Evolutionary conservation across 805 yeast species (phyloP), one percentile per base, ranked within the genome.

Genomic region (Candida gorgasii): DNA sequence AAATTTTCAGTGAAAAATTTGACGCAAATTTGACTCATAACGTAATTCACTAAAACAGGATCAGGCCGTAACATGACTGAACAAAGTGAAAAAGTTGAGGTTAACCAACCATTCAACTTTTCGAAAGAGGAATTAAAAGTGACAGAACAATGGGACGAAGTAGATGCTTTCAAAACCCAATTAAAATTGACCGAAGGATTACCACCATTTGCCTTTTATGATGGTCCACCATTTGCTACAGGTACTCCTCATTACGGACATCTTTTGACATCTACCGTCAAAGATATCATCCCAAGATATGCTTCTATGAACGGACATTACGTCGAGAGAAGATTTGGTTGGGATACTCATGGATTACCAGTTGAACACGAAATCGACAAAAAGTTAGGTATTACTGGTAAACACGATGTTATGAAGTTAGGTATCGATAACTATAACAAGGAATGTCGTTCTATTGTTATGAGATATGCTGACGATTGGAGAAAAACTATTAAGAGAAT

Each of bases 161-260:
- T 89, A 55, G 85, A 89, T 63, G 99, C 99, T n/a, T 93, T 93
- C 74, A 89, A 88, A 50, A 83, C 86, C 33, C 81, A 95, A 22
- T 64, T 89, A 51, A 82, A 90, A 61, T 73, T 89, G 53, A 86
- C 95, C 34, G 77, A 92, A 62, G 98, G 80, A 43, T 79, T 81
- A 52, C 93, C 95, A 26, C 85, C 83, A 45, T 93, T 90, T 65
- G 80, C 97, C 28, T 93, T 93, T 65, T 93, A 86, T 60, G 99
- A 93, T 70, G 99, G 99, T 20, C 99, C 99, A 7, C 99, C 99
- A 54, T 93, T 93, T 67, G 99, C 99, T 44, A 93, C 99, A 1
- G 99, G 99, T 59, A 88, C 97, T 27, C 99, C 99, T 33, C 99
- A 93, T 65, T 95, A 93, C 64, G 99, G 99, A 50, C 99, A 93